Conservation (phyloP, 1,284 basidiomycete genomes). For the Lentinula novae-zelandiae region DNA sequence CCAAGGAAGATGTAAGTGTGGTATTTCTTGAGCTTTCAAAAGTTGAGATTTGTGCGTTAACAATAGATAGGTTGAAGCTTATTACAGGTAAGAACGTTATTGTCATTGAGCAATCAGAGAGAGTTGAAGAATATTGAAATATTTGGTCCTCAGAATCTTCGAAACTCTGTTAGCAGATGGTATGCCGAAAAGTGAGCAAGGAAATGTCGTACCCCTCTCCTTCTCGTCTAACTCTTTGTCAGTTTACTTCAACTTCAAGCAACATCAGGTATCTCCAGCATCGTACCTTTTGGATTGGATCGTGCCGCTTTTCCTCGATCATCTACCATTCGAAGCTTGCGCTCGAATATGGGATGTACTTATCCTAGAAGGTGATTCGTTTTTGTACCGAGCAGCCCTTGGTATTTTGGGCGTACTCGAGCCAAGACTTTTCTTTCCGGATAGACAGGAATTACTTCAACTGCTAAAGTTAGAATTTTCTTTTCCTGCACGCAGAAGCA, state of each 20-base stretch:
- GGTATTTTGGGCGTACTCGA: conserved; percentile 86
- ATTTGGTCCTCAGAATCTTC: conserved; percentile 66
- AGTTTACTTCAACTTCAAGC: conserved; percentile 96
- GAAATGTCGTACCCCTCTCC: neutral
- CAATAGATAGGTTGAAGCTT: conserved; percentile 68
- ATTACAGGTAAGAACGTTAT: conserved; percentile 45
- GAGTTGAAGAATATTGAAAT: conserved; percentile 11
- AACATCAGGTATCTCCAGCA: conserved; percentile 80
- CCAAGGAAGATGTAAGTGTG: conserved; percentile 75
- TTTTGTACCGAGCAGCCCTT: conserved; percentile 79
- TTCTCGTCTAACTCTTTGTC: conserved; percentile 6
- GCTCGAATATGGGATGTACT: conserved; percentile 90
- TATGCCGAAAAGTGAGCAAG: conserved; percentile 83
- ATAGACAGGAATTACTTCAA: conserved; percentile 69
- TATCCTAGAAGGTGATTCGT: conserved; percentile 83
- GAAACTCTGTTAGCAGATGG: conserved; percentile 89
- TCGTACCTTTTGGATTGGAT: conserved; percentile 81
- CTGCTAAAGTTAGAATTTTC: conserved; percentile 54
- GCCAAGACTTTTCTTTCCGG: conserved; percentile 83
- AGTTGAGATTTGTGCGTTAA: conserved; percentile 11
- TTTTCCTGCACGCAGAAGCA: neutral
- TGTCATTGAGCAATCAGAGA: neutral
- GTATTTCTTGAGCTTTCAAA: conserved; percentile 9
- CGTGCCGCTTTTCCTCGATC: conserved; percentile 79
- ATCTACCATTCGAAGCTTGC: conserved; percentile 85